phyloP scores from a whole-genome alignment of 73 alveolate genomes.

The Paramecium bursaria region DNA sequence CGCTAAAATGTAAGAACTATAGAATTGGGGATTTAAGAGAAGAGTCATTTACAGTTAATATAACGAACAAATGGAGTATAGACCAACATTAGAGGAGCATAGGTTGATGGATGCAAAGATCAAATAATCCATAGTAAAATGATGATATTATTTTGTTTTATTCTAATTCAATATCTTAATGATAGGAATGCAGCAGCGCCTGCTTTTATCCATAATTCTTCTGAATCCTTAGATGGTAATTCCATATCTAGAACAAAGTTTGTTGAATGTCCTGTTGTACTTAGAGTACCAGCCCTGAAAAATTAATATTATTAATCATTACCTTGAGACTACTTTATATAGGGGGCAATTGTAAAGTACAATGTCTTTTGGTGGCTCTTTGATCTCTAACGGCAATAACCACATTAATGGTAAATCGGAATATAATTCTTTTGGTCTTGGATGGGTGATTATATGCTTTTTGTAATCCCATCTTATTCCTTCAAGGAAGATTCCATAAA shows the following conservation, averaged over 20 bases:
- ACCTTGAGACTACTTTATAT: conserved; percentile 88
- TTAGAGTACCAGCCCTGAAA: conserved; percentile 93
- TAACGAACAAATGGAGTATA: no score
- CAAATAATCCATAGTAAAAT: no score
- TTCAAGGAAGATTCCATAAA: conserved; percentile 84
- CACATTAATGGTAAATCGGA: conserved; percentile 84
- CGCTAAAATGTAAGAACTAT: no score
- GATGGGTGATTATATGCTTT: conserved; percentile 80
- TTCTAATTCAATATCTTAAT: conserved; percentile 67
- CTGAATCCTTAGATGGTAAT: conserved; percentile 92
- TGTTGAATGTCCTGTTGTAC: conserved; percentile 99
- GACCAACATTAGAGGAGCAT: no score
- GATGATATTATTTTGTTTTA: background rate
- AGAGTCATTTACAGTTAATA: no score
- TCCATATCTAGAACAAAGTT: conserved; percentile 95
- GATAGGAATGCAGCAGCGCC: conserved; percentile 99
- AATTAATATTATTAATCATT: background rate
- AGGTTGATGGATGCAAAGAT: no score
- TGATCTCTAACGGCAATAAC: conserved; percentile 36
- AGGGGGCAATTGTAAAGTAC: conserved; percentile 83
- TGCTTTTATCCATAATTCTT: conserved; percentile 97
- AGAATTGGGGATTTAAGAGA: no score
- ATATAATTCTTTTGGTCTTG: conserved; percentile 82
- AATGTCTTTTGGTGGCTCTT: conserved; percentile 62
- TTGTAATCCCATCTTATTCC: conserved; percentile 92